Conservation (phyloP, 257 asterid species). For the Solanum ossicruentum region DNA sequence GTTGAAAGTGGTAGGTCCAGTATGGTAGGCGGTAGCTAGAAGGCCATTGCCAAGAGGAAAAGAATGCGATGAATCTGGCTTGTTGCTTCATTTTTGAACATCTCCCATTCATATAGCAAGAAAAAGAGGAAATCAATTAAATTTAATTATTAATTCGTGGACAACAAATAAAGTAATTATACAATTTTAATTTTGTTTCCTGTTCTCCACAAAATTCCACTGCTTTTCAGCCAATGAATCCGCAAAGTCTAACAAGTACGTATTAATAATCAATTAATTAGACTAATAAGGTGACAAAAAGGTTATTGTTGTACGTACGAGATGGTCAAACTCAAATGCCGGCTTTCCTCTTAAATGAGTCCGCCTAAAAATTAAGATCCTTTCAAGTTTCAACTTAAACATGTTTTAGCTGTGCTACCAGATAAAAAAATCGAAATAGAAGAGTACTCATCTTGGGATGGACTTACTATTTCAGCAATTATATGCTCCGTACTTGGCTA, state of each 20-base stretch:
- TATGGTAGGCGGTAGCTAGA: background rate
- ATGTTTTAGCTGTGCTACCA: no score
- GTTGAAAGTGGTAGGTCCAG: background rate
- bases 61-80: background rate
- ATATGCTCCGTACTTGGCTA: no score
- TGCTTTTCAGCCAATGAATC: background rate
- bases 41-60: background rate
- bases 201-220: background rate
- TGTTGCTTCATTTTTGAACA: background rate
- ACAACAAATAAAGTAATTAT: background rate
- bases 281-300: no score
- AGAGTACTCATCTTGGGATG: no score
- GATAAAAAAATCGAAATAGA: no score
- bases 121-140: background rate
- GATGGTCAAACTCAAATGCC: no score
- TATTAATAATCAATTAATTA: no score
- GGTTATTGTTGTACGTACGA: no score
- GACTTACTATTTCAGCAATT: no score
- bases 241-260: background rate
- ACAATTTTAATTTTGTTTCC: background rate
- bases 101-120: background rate
- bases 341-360: no score
- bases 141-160: background rate
- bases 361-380: no score
- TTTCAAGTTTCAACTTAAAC: no score